phyloP scores from a whole-genome alignment of 805 yeast genomes.

The Lipomyces sp. region DNA sequence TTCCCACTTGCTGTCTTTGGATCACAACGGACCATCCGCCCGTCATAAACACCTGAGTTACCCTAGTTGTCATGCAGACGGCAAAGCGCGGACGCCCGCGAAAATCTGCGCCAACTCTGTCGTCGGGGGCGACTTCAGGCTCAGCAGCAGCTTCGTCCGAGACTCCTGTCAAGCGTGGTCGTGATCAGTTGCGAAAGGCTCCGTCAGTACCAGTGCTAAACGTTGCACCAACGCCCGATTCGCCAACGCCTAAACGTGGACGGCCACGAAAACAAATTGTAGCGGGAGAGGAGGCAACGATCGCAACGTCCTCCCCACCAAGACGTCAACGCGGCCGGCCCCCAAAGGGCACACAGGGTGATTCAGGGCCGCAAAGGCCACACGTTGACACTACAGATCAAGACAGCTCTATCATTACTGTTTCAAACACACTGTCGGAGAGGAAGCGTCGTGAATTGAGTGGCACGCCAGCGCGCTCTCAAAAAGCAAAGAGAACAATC shows the following conservation, averaged over 20 bases:
- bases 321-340: not conserved
- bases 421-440: not conserved
- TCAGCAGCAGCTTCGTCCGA: not conserved
- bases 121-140: not conserved
- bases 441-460: not conserved
- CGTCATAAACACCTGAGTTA: not conserved
- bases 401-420: not conserved
- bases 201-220: not conserved
- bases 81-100: not conserved
- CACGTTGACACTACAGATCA: not conserved
- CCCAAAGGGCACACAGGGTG: not conserved
- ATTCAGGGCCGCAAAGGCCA: not conserved
- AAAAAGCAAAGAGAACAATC: not conserved
- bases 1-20: not conserved
- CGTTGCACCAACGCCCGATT: not conserved
- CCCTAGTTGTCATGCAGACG: not conserved
- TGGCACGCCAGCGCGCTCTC: not conserved
- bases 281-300: not conserved
- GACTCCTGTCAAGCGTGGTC: conserved; percentile 17
- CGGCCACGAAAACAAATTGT: conserved; percentile 9
- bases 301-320: not conserved
- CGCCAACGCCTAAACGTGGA: not conserved
- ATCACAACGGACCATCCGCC: not conserved
- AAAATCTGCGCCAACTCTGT: not conserved
- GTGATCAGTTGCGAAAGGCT: conserved; percentile 16